Evolutionary conservation across 352 stramenopile species (phyloP).

Genomic region (Discostella stelligera): DNA sequence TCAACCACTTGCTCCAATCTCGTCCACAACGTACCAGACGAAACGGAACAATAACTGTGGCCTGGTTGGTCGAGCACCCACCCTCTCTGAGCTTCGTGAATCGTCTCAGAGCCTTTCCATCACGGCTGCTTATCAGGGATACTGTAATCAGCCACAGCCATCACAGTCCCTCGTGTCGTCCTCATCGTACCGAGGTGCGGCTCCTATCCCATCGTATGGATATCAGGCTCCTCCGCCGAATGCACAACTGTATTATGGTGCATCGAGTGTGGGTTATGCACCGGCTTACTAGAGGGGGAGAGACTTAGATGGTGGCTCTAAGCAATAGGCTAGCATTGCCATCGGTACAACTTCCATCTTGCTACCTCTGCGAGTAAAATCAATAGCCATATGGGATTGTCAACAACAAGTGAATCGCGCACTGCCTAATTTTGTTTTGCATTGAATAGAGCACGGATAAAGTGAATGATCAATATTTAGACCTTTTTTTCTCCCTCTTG

Average conservation of each 20-base stretch:
- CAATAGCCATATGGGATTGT: background rate
- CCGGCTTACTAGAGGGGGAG: background rate
- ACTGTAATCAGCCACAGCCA: background rate
- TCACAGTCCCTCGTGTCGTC: background rate
- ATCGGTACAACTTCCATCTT: background rate
- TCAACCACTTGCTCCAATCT: background rate
- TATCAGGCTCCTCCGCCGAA: background rate
- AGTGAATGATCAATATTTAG: background rate
- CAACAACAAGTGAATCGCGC: background rate
- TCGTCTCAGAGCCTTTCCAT: slow-evolving; percentile 10
- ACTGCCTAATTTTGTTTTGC: background rate
- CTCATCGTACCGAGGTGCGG: background rate
- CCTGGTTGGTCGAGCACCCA: slow-evolving; percentile 27
- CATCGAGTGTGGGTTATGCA: background rate
- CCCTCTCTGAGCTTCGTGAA: slow-evolving; percentile 34
- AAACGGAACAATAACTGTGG: slow-evolving; percentile 15
- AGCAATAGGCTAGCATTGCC: background rate
- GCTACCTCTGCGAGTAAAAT: background rate
- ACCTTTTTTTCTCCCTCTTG: background rate
- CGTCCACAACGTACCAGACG: background rate
- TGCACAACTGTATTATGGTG: background rate
- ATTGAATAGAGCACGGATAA: background rate
- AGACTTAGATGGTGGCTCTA: background rate
- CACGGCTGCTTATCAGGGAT: background rate
- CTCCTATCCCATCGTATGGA: background rate